Conservation (phyloP, 2,329 filamentous ascomycete genomes). For the Aureobasidium sp. region DNA sequence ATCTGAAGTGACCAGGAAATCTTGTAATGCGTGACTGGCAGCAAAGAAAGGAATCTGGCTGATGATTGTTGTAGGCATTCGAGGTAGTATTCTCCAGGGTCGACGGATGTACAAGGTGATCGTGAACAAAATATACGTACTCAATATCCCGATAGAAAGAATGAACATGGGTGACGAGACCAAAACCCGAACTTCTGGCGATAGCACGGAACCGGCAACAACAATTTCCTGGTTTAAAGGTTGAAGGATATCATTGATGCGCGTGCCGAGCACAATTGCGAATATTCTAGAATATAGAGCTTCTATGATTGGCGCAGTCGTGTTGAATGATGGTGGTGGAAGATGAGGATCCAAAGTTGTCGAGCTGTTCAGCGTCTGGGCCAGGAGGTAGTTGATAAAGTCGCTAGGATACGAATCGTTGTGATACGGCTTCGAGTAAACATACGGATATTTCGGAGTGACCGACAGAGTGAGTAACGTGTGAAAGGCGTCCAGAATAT, state of each 20-base stretch:
- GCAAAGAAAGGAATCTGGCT: slow-evolving; percentile 44
- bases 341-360: slow-evolving; percentile 31
- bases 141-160: slow-evolving; percentile 40
- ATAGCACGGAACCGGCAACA: slow-evolving; percentile 19
- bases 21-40: slow-evolving; percentile 38
- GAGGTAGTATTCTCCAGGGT: slow-evolving; percentile 40
- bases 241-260: slow-evolving; percentile 35
- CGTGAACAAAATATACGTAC: slow-evolving; percentile 38
- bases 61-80: slow-evolving; percentile 47
- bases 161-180: slow-evolving; percentile 42
- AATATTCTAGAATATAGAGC: slow-evolving; percentile 35
- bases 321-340: slow-evolving; percentile 28
- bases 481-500: background rate
- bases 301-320: slow-evolving; percentile 22
- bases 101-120: slow-evolving; percentile 38
- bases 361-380: slow-evolving; percentile 24
- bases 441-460: background rate
- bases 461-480: background rate
- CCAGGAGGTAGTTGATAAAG: slow-evolving; percentile 45
- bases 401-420: slow-evolving; percentile 40
- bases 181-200: slow-evolving; percentile 40
- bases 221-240: background rate
- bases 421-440: slow-evolving; percentile 36
- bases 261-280: slow-evolving; percentile 38
- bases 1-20: slow-evolving; percentile 25